These are phyloP conservation scores for Wolfiporia cocos DNA, from an alignment of 1,284 basidiomycete genomes.

Conservation along the genomic window DNA sequence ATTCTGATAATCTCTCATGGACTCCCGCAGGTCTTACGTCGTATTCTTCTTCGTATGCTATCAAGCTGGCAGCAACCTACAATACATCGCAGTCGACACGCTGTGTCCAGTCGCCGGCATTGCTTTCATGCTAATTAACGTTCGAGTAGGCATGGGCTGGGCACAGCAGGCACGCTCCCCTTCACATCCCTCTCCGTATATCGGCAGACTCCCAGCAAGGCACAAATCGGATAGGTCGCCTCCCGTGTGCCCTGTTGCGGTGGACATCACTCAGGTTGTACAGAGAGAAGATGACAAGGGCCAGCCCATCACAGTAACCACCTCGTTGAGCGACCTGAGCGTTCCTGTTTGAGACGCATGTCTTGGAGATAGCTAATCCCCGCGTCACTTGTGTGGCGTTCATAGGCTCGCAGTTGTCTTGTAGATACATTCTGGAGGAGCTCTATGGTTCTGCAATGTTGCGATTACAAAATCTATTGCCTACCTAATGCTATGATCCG, in stretches of 20 bases:
- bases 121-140: slow-evolving; percentile 10
- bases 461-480: no score
- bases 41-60: slow-evolving; percentile 5
- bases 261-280: slow-evolving; percentile 2
- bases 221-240: background rate
- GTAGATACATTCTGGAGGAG: no score
- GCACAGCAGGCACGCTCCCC: slow-evolving; percentile 2
- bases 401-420: no score
- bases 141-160: slow-evolving; percentile 6
- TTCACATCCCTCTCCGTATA: no score
- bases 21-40: background rate
- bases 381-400: no score
- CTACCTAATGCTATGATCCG: no score
- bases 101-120: slow-evolving; percentile 5
- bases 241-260: slow-evolving; percentile 4
- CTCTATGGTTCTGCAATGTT: no score
- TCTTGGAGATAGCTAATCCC: no score
- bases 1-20: background rate
- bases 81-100: slow-evolving; percentile 3
- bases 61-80: slow-evolving; percentile 1
- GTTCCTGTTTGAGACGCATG: no score
- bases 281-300: background rate
- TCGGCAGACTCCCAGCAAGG: background rate
- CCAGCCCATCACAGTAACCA: background rate
- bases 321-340: no score